Percentiles rank a stretch among this genome's conserved stretches.
Evolutionary conservation across 371 early-diverging fungal genomes (phyloP).

Genomic region (Rhizopus sp.): DNA sequence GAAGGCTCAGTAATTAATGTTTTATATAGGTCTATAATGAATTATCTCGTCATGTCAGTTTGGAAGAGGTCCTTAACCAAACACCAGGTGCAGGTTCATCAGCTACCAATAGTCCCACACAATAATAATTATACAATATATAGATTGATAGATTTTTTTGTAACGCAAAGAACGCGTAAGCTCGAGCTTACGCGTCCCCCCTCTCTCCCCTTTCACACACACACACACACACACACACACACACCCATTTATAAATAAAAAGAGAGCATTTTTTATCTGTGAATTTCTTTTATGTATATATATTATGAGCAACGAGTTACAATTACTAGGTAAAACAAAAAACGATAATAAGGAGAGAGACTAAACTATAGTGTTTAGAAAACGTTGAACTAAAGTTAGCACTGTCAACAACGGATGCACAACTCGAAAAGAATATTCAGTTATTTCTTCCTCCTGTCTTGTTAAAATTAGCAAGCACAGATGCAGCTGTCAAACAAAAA

Average conservation of each 20-base stretch:
- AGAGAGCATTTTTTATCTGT: background rate
- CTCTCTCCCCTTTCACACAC: background rate
- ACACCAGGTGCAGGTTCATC: slow-evolving; percentile 40
- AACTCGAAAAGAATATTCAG: slow-evolving; percentile 70
- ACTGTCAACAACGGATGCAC: slow-evolving; percentile 74
- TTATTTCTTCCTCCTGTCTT: slow-evolving; percentile 78
- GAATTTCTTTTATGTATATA: background rate
- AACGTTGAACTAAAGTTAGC: slow-evolving; percentile 87
- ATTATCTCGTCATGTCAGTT: slow-evolving; percentile 79
- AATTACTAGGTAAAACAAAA: slow-evolving; percentile 34
- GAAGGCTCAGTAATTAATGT: background rate
- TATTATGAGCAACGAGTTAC: slow-evolving; percentile 36
- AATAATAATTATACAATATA: background rate
- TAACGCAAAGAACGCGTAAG: background rate
- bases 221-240: no score
- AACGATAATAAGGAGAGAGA: background rate
- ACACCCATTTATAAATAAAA: background rate
- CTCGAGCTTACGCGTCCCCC: slow-evolving; percentile 4
- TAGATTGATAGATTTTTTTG: background rate
- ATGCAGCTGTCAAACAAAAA: slow-evolving; percentile 55
- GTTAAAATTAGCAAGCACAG: slow-evolving; percentile 67
- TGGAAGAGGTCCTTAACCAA: slow-evolving; percentile 79
- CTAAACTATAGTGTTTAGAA: slow-evolving; percentile 43
- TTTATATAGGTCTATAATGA: slow-evolving; percentile 67
- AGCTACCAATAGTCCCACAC: slow-evolving; percentile 23